Percentiles rank a stretch among this genome's conserved stretches.
Evolutionary conservation across 768 basidiomycete species (phyloP).

Genomic region (Lentinula raphanica): DNA sequence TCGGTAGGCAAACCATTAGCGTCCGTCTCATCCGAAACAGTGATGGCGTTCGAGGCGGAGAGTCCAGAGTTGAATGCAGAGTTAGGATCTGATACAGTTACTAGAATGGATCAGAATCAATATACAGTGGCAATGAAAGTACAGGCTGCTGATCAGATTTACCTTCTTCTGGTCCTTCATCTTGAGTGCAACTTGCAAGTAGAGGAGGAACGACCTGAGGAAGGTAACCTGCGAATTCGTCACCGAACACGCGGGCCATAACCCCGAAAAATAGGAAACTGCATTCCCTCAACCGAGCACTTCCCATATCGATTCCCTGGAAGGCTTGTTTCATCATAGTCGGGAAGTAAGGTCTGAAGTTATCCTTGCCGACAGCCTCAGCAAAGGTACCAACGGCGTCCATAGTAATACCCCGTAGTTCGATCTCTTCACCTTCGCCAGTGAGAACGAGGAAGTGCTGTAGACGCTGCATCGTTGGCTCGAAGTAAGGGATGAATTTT

Average conservation of each 20-base stretch:
- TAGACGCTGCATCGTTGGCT: constrained; percentile 82
- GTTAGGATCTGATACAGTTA: constrained; percentile 49
- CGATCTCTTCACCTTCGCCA: constrained; percentile 86
- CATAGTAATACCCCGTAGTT: constrained; percentile 95
- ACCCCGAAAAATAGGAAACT: constrained; percentile 98
- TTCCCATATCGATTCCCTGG: constrained; percentile 81
- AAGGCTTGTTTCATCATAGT: constrained; percentile 95
- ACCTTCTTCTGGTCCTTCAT: constrained; percentile 73
- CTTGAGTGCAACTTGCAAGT: constrained; percentile 74
- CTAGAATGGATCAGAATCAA: constrained; percentile 21
- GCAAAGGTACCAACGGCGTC: constrained; percentile 99
- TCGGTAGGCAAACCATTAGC: constrained; percentile 50
- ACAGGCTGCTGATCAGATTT: constrained; percentile 14
- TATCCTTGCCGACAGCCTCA: constrained; percentile 91
- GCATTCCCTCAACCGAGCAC: constrained; percentile 86
- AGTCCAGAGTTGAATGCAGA: constrained; percentile 69
- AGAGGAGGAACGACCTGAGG: constrained; percentile 83
- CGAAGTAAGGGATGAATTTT: constrained; percentile 91
- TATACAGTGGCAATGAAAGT: background rate
- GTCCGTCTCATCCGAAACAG: constrained; percentile 48
- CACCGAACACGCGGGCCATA: constrained; percentile 95
- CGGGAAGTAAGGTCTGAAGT: constrained; percentile 94
- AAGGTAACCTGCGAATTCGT: constrained; percentile 88
- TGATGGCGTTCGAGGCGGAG: constrained; percentile 65
- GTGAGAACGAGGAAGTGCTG: constrained; percentile 83